A percentile compares a stretch with the other conserved stretches of the same genome.
Conservation (phyloP, 2,329 filamentous ascomycete species). For the Stemphylium beticola region DNA sequence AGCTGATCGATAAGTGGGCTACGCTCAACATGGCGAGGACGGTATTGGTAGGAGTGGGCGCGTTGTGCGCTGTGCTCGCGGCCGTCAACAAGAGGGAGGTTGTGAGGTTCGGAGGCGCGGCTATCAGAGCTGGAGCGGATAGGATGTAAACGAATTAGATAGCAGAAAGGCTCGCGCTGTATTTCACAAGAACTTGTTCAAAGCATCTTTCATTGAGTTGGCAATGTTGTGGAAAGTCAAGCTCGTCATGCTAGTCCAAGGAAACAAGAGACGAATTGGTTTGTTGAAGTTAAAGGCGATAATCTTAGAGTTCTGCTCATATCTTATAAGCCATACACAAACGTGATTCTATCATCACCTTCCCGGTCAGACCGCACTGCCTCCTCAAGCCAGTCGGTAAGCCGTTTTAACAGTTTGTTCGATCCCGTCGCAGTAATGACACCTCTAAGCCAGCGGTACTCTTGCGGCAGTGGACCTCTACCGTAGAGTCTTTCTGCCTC, state of each 20-base stretch:
- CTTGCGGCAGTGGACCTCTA: slow-evolving; percentile 40
- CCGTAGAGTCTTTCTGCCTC: slow-evolving; percentile 44
- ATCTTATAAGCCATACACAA: slow-evolving; percentile 48
- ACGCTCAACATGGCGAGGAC: slow-evolving; percentile 58
- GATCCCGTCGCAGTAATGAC: slow-evolving; percentile 10
- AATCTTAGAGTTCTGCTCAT: background rate
- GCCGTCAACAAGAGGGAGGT: slow-evolving; percentile 35
- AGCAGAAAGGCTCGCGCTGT: background rate
- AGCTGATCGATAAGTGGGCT: slow-evolving; percentile 63
- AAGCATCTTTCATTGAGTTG: too few species aligned
- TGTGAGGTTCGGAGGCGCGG: slow-evolving; percentile 30
- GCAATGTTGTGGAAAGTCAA: too few species aligned
- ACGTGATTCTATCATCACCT: slow-evolving; percentile 57
- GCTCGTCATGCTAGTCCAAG: too few species aligned
- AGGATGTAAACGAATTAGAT: slow-evolving; percentile 4
- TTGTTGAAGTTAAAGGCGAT: too few species aligned
- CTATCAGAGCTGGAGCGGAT: slow-evolving; percentile 15
- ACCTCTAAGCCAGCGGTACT: slow-evolving; percentile 25
- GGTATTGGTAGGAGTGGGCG: slow-evolving; percentile 39
- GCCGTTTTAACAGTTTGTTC: slow-evolving; percentile 17
- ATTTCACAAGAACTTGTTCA: too few species aligned
- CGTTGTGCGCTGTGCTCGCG: slow-evolving; percentile 34
- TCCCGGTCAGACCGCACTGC: slow-evolving; percentile 45
- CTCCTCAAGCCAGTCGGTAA: slow-evolving; percentile 41
- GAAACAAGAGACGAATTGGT: too few species aligned